Conservation (phyloP, 1,284 basidiomycete species). For the Ceratobasidium sp. region DNA sequence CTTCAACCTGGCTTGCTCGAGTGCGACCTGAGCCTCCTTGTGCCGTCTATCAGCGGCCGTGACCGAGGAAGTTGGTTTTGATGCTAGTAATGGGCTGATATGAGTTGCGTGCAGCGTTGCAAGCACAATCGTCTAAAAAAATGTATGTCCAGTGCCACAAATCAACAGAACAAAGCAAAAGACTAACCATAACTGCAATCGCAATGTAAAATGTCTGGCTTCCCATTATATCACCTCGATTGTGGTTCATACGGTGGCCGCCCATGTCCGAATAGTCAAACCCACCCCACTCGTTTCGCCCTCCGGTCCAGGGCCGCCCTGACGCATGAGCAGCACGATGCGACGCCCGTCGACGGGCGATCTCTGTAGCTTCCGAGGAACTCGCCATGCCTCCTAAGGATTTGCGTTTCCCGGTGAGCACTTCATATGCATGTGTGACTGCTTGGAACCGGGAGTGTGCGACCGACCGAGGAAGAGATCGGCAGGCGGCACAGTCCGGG, state of each 20-base stretch:
- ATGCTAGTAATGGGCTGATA: constrained; percentile 16
- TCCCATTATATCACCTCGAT: constrained; percentile 20
- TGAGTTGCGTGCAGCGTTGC: constrained; percentile 19
- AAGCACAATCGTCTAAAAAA: constrained; percentile 17
- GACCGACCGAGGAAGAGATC: constrained; percentile 55
- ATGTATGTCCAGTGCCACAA: background rate
- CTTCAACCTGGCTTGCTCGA: constrained; percentile 14
- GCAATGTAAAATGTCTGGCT: constrained; percentile 33
- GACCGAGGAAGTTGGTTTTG: constrained; percentile 23
- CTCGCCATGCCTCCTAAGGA: constrained; percentile 17
- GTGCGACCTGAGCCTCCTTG: constrained; percentile 18
- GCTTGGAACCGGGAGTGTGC: constrained; percentile 67
- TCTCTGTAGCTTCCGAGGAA: constrained; percentile 14
- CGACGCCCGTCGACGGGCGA: constrained; percentile 24
- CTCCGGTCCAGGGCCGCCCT: constrained; percentile 16
- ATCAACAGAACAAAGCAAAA: background rate
- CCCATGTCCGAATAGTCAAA: constrained; percentile 29
- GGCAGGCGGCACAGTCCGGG: constrained; percentile 66
- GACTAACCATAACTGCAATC: constrained; percentile 26
- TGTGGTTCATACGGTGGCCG: constrained; percentile 6
- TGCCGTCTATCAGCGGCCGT: constrained; percentile 3
- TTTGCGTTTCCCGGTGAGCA: constrained; percentile 50
- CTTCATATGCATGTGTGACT: constrained; percentile 67
- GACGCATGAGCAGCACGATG: constrained; percentile 27
- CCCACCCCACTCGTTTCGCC: constrained; percentile 33